Conservation (phyloP, 805 yeast genomes). For the Metschnikowia bowlesiae region DNA sequence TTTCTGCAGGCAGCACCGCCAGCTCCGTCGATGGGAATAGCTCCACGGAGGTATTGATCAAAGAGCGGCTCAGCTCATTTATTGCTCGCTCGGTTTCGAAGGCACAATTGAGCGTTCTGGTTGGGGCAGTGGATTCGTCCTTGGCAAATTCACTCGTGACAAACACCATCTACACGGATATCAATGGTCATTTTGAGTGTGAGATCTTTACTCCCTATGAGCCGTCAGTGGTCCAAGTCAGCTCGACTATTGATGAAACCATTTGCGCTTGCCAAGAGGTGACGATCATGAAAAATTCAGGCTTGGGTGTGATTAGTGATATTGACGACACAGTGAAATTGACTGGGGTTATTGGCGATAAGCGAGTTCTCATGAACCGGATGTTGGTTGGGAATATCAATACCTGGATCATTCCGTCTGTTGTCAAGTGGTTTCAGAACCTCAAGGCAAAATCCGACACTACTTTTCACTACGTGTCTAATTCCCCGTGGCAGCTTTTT, state of each 20-base stretch:
- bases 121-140: conserved; percentile 46
- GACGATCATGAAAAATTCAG: conserved; percentile 39
- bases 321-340: conserved; percentile 90
- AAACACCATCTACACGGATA: conserved; percentile 48
- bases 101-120: conserved; percentile 48
- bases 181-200: conserved; percentile 60
- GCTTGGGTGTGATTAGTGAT: conserved; percentile 79
- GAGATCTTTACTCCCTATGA: conserved; percentile 51
- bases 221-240: conserved; percentile 57
- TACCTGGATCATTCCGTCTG: conserved; percentile 70
- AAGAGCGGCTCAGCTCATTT: conserved; percentile 64
- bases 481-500: conserved; percentile 90
- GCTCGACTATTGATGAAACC: conserved; percentile 44
- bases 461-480: conserved; percentile 89
- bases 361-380: conserved; percentile 74
- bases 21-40: conserved; percentile 7
- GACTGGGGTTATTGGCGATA: conserved; percentile 88
- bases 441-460: conserved; percentile 43
- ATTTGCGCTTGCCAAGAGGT: conserved; percentile 45
- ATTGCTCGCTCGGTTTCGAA: conserved; percentile 62
- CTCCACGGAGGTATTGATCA: conserved; percentile 45
- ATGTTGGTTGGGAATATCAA: conserved; percentile 63
- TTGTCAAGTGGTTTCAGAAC: conserved; percentile 66
- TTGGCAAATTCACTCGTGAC: conserved; percentile 23
- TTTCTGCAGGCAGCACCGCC: conserved; percentile 8